Percentiles rank a stretch among this genome's conserved stretches.
These are phyloP conservation scores for Entelexis paramagnoliae DNA, from an alignment of 1,139 yeast genomes.

Conservation along the genomic window DNA sequence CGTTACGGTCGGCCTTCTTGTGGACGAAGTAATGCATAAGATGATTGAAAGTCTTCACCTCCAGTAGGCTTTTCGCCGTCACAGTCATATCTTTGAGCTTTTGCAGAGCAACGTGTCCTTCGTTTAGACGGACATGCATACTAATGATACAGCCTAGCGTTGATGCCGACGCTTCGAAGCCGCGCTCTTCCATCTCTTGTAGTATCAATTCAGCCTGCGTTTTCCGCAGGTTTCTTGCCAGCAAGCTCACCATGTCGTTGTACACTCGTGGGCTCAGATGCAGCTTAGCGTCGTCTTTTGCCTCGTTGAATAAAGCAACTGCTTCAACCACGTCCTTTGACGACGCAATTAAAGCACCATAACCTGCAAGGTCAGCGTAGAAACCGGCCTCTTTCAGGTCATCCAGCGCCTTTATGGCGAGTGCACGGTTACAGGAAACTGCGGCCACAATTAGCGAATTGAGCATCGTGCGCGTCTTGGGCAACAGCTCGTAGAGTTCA, in stretches of 20 bases:
- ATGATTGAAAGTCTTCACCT: conserved; percentile 35
- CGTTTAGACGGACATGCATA: conserved; percentile 30
- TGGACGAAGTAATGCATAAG: conserved; percentile 35
- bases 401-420: conserved; percentile 28
- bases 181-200: conserved; percentile 30
- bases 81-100: conserved; percentile 34
- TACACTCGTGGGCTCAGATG: conserved; percentile 33
- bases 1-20: conserved; percentile 29
- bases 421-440: conserved; percentile 25
- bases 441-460: conserved; percentile 14
- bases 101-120: conserved; percentile 26
- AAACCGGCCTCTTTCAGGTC: conserved; percentile 29
- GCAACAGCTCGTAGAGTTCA: neutral
- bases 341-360: conserved; percentile 30
- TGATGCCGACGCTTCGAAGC: conserved; percentile 28
- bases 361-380: conserved; percentile 34
- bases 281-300: conserved; percentile 24
- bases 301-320: conserved; percentile 31
- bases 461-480: conserved; percentile 4
- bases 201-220: conserved; percentile 30
- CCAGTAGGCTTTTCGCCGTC: conserved; percentile 17
- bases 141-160: conserved; percentile 37
- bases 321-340: conserved; percentile 27
- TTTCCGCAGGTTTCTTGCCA: conserved; percentile 33
- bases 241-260: conserved; percentile 33